phyloP scores from a whole-genome alignment of 2,329 filamentous ascomycete species.

The Tolypocladium tropicale region DNA sequence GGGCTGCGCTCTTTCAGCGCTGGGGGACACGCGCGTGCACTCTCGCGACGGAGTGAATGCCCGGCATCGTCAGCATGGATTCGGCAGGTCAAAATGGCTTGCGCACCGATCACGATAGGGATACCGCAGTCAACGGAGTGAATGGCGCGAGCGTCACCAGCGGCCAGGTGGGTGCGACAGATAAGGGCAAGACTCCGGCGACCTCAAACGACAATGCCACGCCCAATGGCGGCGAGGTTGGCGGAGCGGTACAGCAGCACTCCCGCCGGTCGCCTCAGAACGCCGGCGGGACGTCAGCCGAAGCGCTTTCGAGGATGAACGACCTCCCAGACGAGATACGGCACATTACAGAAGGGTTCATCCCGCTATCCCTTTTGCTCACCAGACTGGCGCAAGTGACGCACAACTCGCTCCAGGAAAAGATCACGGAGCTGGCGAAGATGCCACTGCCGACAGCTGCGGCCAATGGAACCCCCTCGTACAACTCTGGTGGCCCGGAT shows the following conservation, averaged over 20 bases:
- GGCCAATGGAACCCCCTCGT: constrained; percentile 38
- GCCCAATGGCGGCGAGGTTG: constrained; percentile 16
- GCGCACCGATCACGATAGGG: constrained; percentile 46
- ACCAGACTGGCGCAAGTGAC: constrained; percentile 73
- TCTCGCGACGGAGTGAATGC: constrained; percentile 27
- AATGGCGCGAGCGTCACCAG: constrained; percentile 24
- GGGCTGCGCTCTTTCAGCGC: constrained; percentile 3
- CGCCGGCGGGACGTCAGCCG: constrained; percentile 3
- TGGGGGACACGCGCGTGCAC: constrained; percentile 5
- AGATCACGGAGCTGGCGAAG: constrained; percentile 59
- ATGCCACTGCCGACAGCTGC: constrained; percentile 46
- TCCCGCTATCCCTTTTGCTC: constrained; percentile 66
- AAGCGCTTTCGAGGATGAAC: constrained; percentile 30
- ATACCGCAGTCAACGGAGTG: constrained; percentile 30
- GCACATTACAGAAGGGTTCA: constrained; percentile 67
- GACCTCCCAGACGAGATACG: constrained; percentile 50
- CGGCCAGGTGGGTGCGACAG: constrained; percentile 13
- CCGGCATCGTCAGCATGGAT: constrained; percentile 45
- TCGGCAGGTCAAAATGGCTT: constrained; percentile 41
- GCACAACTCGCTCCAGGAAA: constrained; percentile 65
- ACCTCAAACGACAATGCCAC: constrained; percentile 5
- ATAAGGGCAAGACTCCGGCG: constrained; percentile 20
- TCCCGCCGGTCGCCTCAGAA: neutral
- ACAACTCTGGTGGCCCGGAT: constrained; percentile 26
- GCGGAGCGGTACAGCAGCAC: constrained; percentile 9